Evolutionary conservation across 352 stramenopile genomes (phyloP).

Genomic region (Peronospora belbahrii): DNA sequence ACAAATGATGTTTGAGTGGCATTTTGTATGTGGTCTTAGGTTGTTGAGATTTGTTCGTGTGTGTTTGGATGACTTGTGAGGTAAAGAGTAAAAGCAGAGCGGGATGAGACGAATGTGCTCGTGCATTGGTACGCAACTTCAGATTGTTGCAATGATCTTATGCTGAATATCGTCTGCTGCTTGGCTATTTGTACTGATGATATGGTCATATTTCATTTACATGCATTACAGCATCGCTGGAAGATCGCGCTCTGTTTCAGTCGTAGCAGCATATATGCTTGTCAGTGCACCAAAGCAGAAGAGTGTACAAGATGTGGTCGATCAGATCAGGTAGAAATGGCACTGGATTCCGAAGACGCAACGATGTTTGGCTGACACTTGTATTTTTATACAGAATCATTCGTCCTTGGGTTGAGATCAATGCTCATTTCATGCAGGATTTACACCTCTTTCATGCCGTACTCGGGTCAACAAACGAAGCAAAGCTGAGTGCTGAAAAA

Average conservation of each 20-base stretch:
- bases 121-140: constrained; percentile 50
- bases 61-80: neutral
- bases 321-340: constrained; percentile 34
- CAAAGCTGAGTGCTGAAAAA: constrained; percentile 4
- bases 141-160: neutral
- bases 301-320: constrained; percentile 29
- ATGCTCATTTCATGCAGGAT: constrained; percentile 44
- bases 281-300: constrained; percentile 11
- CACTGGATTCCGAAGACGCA: neutral
- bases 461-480: neutral
- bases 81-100: constrained; percentile 26
- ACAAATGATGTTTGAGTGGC: neutral
- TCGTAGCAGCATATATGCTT: constrained; percentile 51
- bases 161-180: neutral
- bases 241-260: constrained; percentile 48
- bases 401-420: constrained; percentile 68
- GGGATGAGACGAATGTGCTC: constrained; percentile 40
- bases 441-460: constrained; percentile 35
- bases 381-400: constrained; percentile 27
- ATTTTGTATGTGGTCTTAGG: neutral
- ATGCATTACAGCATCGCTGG: constrained; percentile 44
- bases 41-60: neutral
- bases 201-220: neutral
- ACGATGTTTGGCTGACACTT: neutral
- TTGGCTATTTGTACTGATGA: no score